Base-by-base conservation (phyloP, 2,329 filamentous ascomycete genomes). In the Pyrenochaeta sp. region DNA sequence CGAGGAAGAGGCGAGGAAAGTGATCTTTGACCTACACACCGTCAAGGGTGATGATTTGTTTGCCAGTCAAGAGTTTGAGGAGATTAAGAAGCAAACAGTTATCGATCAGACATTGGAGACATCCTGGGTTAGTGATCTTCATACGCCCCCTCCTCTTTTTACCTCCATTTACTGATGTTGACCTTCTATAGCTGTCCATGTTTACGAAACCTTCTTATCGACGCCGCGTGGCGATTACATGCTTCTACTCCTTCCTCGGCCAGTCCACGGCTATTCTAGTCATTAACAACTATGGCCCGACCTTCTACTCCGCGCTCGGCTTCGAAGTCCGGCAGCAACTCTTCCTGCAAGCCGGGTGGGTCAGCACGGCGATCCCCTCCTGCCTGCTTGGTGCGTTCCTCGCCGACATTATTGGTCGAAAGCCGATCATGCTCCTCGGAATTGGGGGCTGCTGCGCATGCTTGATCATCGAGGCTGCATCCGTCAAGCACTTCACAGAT, bases 261-360 rank as follows among this genome's bases (percentile, higher is more conserved):
- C 67, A 66, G 36, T 58, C 49, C 2, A 67, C 66, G 4, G 66
- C 53, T 9, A 57, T 67, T 3, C 49, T 68, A 4, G 67, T 67
- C 14, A 63, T 68, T 31, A 61, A 61, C 41, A 66, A 67, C 45
- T 71, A 69, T 21, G 64, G 63, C 3, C 66, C 65, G 2, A 64
- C 65, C 0, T 49, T 71, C 4, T 69, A 69, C 39, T 51, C 47
- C 12, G 56, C 57, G 14, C 49, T 67, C 14, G 64, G 63, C 15
- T 69, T 58, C 44, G 64, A 50, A 10, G 65, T 59, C 14, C 54
- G 62, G 29, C 60, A 67, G 32, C 65, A 67, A 37, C 56, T 68
- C 9, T 49, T 54, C 33, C 53, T 67, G 30, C 61, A 63, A 49
- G 64, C 58, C 37, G 65, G 65, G n/a, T 70, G 66, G 66, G 62